Evolutionary conservation across 1,284 basidiomycete genomes (phyloP).

Genomic region (Marasmius fiardii): DNA sequence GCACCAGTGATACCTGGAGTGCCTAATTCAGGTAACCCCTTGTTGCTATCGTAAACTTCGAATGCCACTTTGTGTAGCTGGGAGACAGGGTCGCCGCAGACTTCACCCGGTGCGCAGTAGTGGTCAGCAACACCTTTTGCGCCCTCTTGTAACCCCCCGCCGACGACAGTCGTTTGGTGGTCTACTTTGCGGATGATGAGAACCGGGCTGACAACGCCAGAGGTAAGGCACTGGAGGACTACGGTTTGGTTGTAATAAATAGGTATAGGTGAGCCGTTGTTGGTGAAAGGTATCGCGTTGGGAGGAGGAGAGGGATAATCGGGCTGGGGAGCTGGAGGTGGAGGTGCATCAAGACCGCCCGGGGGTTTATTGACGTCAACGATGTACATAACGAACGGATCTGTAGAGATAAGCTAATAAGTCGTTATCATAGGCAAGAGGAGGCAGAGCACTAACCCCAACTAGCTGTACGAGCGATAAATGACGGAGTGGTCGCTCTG

Average conservation of each 20-base stretch:
- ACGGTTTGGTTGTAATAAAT: constrained; percentile 97
- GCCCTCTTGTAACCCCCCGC: constrained; percentile 80
- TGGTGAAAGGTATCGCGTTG: constrained; percentile 81
- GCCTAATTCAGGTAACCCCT: constrained; percentile 65
- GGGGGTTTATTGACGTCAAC: constrained; percentile 82
- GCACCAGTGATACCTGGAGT: constrained; percentile 73
- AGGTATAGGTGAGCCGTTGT: constrained; percentile 75
- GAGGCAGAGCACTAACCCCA: constrained; percentile 58
- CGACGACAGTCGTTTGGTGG: constrained; percentile 85
- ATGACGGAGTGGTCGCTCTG: constrained; percentile 73
- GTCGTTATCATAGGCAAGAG: constrained; percentile 12
- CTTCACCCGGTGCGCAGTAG: constrained; percentile 79
- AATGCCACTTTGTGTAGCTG: constrained; percentile 95
- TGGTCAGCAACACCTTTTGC: constrained; percentile 81
- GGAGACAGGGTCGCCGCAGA: constrained; percentile 90
- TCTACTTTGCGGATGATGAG: constrained; percentile 94
- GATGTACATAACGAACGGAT: constrained; percentile 96
- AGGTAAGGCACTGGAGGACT: constrained; percentile 91
- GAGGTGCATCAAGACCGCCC: constrained; percentile 69
- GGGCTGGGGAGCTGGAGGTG: constrained; percentile 74
- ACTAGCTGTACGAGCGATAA: constrained; percentile 80
- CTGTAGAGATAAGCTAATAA: constrained; percentile 35
- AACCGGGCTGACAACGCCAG: constrained; percentile 89
- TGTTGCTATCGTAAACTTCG: constrained; percentile 76
- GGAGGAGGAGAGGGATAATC: constrained; percentile 88